Evolutionary conservation across 768 basidiomycete genomes (phyloP), one percentile per base, ranked within the genome.

Genomic region (Myochromella boudieri): DNA sequence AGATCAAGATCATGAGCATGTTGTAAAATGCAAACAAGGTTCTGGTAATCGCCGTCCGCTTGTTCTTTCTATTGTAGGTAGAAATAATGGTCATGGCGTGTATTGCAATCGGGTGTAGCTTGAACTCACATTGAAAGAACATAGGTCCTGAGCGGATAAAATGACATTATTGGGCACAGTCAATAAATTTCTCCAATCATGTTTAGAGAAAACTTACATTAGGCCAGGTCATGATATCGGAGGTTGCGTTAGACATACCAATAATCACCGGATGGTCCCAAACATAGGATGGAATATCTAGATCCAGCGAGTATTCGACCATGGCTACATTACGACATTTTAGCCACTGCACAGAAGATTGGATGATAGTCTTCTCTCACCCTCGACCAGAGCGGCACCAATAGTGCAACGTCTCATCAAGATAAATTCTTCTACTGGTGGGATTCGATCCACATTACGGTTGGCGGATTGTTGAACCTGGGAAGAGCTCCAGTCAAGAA

Each of bases 31-130:
- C 54, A 59, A 22, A 64, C 56, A 1, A 62, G 51, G 33, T 62
- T 64, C 42, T 62, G 61, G 18, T 54, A 58, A 37, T 64, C 63
- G 9, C 53, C 57, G 26, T 62, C 61, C 2, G 59, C 56, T 54
- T 64, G 63, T 34, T 64, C 63, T 58, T 64, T 64, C 63, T 47
- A 11, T 6, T 15, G n/a, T 25, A 29, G n/a, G 10, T 26, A 39
- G 12, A 38, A 37, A 15, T 28, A 24, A 31, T 8, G n/a, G n/a
- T 31, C n/a, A 31, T n/a, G n/a, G 9, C 29, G 29, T 31, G 29
- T 8, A 31, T n/a, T 31, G 44, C 31, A 49, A 25, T 28, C 9
- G 10, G 11, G 31, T 5, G 38, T 44, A 29, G 20, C 17, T 20
- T 22, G 2, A 22, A 37, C 22, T 3, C 17, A 45, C 44, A 45